Conservation (phyloP, 2,329 filamentous ascomycete species). For the Colletotrichum zoysiae region DNA sequence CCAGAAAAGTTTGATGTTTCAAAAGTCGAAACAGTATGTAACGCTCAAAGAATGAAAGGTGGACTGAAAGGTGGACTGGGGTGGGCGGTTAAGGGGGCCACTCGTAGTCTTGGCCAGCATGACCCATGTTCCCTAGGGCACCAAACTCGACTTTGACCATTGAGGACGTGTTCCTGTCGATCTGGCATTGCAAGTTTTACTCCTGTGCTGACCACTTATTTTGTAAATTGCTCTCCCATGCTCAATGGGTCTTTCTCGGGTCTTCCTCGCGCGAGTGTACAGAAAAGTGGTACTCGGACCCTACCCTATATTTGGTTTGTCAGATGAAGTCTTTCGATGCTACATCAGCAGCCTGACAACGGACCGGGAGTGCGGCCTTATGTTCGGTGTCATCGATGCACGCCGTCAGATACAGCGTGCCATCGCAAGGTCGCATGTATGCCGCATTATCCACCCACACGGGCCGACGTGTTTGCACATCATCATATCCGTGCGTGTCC, state of each 20-base stretch:
- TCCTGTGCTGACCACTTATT: neutral
- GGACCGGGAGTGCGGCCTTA: neutral
- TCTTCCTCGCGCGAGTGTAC: neutral
- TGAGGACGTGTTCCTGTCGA: neutral
- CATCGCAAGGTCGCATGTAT: neutral
- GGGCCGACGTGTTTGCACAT: neutral
- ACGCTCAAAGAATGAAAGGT: neutral
- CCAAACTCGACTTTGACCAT: neutral
- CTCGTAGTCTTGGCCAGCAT: neutral
- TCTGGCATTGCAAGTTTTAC: neutral
- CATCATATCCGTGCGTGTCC: neutral
- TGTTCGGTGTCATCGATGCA: neutral
- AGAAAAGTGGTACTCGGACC: neutral
- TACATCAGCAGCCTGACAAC: neutral
- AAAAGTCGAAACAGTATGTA: slow-evolving; percentile 8
- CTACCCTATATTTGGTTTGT: neutral
- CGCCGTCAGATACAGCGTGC: too few species aligned
- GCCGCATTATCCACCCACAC: neutral
- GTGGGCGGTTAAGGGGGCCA: too few species aligned
- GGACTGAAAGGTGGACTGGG: neutral
- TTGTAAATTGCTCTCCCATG: too few species aligned
- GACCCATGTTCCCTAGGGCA: neutral
- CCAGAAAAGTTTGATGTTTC: slow-evolving; percentile 34
- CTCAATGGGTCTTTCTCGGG: neutral
- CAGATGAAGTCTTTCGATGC: neutral